Base-by-base conservation (phyloP, 495 filamentous ascomycete genomes). In the Daldinia grandis region DNA sequence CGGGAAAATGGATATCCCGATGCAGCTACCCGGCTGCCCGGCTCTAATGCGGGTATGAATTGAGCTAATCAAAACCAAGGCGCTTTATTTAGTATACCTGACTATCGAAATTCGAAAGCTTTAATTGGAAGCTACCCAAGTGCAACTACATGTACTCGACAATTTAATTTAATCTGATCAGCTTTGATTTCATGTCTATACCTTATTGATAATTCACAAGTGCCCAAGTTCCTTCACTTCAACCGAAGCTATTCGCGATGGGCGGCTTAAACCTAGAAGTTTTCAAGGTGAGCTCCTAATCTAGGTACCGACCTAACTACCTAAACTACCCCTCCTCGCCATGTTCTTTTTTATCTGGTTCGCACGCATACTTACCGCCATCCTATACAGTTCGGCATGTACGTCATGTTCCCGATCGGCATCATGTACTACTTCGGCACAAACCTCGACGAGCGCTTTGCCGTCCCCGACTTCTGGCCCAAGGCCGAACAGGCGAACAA, bases 351-450 rank as follows among this genome's bases (percentile, higher is more conserved):
- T 8, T 6, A 1, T 30, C 17, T 9, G 6, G 35, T 21, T 54
- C 37, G 14, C 27, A 28, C 31, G 58, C 17, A 49, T 68, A 33
- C 37, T 56, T 21, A 42, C 27, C n/a, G 24, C 4, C 51, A 47
- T 3, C 42, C 5, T 4, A 21, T 24, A 55, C 66, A 98, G 94
- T 98, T 98, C 82, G 93, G 94, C 82, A 91, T 95, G 86, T 99
- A 98, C 83, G 91, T 99, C 81, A 89, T 98, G 85, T 98, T 99
- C 82, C 95, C 95, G 24, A 98, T 99, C 73, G 94, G 92, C 68
- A 92, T 95, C 84, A 99, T 99, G 95, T 99, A 97, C 85, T 99
- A 99, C 83, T 99, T 98, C 84, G 95, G 95, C 78, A 97, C 94
- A 47, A 99, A 99, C 79, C 92, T 99, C 68, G 95, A 99, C 80